phyloP scores from a whole-genome alignment of 768 basidiomycete species.

The Suillus ampliporus region DNA sequence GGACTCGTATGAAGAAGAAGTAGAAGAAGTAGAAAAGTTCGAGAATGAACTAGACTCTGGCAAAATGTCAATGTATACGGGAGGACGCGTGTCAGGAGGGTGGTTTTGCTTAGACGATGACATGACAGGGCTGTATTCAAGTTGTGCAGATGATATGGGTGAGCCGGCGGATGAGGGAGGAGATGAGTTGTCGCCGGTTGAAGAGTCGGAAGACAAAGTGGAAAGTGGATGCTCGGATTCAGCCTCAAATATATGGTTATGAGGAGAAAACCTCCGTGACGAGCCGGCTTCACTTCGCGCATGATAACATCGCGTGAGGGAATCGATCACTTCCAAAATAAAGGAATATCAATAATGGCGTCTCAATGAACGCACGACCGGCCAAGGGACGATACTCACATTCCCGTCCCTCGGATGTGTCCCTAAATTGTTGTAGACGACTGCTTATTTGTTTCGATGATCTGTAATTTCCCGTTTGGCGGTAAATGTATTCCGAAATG shows the following conservation, averaged over 20 bases:
- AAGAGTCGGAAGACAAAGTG: constrained; percentile 30
- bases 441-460: constrained; percentile 83
- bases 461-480: constrained; percentile 69
- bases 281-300: constrained; percentile 28
- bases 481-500: constrained; percentile 77
- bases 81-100: constrained; percentile 29
- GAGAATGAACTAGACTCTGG: constrained; percentile 22
- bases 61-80: constrained; percentile 40
- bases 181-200: constrained; percentile 22
- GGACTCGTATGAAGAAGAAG: constrained; percentile 1
- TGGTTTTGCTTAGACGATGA: constrained; percentile 28
- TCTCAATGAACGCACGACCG: constrained; percentile 34
- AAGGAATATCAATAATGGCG: constrained; percentile 29
- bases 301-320: constrained; percentile 39
- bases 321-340: constrained; percentile 42
- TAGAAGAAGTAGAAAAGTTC: not conserved
- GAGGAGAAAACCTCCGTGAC: constrained; percentile 21
- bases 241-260: constrained; percentile 18
- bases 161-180: too few relatives aligned
- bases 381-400: constrained; percentile 50
- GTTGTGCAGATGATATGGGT: constrained; percentile 19
- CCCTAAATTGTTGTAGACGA: constrained; percentile 77
- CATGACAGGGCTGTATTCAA: constrained; percentile 27
- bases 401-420: constrained; percentile 73
- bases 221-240: constrained; percentile 22